Percentiles rank a stretch among this genome's conserved stretches.
Evolutionary conservation across 495 filamentous ascomycete genomes (phyloP).

Genomic region (Massariosphaeria phaeospora): DNA sequence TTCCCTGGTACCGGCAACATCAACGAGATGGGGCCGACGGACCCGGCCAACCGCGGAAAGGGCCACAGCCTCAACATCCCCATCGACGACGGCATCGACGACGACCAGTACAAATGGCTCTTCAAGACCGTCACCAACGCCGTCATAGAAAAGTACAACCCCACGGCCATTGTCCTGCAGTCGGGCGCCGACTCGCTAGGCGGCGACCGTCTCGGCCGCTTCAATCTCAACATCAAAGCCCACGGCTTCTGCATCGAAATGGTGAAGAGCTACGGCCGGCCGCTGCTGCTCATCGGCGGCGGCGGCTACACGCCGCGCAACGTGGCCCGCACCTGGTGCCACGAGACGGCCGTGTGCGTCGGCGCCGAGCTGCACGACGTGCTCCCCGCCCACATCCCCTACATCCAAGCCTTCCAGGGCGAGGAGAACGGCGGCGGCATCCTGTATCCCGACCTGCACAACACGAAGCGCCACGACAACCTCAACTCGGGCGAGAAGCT

Average conservation of each 20-base stretch:
- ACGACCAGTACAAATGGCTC: conserved; percentile 79
- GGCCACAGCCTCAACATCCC: conserved; percentile 65
- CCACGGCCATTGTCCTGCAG: conserved; percentile 86
- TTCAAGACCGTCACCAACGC: conserved; percentile 75
- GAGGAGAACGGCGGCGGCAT: conserved; percentile 49
- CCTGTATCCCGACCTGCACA: conserved; percentile 68
- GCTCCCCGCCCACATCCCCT: conserved; percentile 39
- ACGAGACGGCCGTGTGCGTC: conserved; percentile 88
- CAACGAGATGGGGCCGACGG: conserved; percentile 54
- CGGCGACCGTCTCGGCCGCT: conserved; percentile 86
- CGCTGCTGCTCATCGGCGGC: conserved; percentile 84
- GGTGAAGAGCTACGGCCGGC: conserved; percentile 70
- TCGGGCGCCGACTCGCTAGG: conserved; percentile 95
- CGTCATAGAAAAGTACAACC: conserved; percentile 70
- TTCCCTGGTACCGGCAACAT: conserved; percentile 64
- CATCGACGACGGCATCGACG: conserved; percentile 77
- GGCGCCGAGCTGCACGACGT: conserved; percentile 46
- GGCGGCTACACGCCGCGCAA: conserved; percentile 98
- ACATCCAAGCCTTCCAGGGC: conserved; percentile 40
- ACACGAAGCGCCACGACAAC: conserved; percentile 59
- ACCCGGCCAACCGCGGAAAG: conserved; percentile 57
- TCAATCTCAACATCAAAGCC: conserved; percentile 91
- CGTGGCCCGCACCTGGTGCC: conserved; percentile 91
- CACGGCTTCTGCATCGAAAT: conserved; percentile 88
- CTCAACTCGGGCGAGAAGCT: conserved; percentile 73